Base-by-base conservation (phyloP, 768 basidiomycete genomes). In the Leccinum sublutescens region DNA sequence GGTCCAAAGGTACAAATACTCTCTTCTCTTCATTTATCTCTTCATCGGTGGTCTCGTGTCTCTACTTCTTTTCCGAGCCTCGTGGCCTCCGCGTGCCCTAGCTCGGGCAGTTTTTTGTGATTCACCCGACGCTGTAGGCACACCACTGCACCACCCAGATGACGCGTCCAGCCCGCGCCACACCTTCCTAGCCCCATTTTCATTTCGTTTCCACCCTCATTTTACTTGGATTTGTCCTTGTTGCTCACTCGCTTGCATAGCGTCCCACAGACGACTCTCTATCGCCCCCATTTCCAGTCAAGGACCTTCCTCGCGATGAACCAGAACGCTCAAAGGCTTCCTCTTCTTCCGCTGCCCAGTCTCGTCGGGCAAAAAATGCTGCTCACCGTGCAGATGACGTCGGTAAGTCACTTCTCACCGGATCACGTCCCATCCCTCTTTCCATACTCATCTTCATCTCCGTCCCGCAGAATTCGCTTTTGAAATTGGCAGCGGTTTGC, bases 401-500 rank as follows among this genome's bases (percentile, higher is more conserved):
- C 64, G 90, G 91, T 91, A 66, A 70, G 89, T 83, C 51, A 3
- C 50, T 62, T 45, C 40, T 48, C 31, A 59, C 56, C 62, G 52
- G 59, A 62, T 66, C 61, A 52, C 15, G 8, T 15, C 55, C 6
- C 31, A 11, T 19, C 15, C 15, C 21, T 21, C 2, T 61, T 50
- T 52, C 50, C 14, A 38, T 2, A 49, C 62, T 40, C 52, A 19
- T 56, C 51, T 60, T 68, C 56, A 69, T 66, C 6, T 64, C 61
- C 68, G 60, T 56, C 63, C 65, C 68, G 70, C 77, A 91, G 96
- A 97, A 78, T 98, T 98, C 66, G 96, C 96, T 43, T 95, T 97
- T 66, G 96, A 98, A 78, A 98, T 98, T 57, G 95, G 96, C 7
- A 95, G 92, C 63, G 90, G 90, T 12, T 79, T 98, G 52, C 79